A percentile compares a stretch with the other conserved stretches of the same genome.
Conservation (phyloP, 768 basidiomycete species). For the Vararia minispora region DNA sequence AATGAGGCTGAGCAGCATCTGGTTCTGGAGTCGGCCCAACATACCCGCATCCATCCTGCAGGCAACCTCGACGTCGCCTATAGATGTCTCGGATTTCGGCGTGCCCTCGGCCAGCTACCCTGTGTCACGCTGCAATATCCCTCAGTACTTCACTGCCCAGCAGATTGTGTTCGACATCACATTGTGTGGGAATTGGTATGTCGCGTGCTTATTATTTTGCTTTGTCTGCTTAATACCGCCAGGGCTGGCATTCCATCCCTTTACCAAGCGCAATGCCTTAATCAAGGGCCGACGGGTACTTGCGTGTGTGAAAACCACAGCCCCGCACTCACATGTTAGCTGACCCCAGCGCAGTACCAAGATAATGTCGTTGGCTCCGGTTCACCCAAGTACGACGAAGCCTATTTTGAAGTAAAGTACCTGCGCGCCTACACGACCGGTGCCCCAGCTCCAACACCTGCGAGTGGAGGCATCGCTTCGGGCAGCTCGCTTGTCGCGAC, state of each 20-base stretch:
- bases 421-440: slow-evolving; percentile 45
- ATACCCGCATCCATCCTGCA: slow-evolving; percentile 26
- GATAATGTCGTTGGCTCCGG: slow-evolving; percentile 46
- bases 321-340: neutral
- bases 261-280: slow-evolving; percentile 34
- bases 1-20: slow-evolving; percentile 23
- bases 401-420: slow-evolving; percentile 60
- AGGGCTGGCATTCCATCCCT: slow-evolving; percentile 41
- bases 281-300: slow-evolving; percentile 25
- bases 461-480: slow-evolving; percentile 6
- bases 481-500: no score
- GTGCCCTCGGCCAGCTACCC: slow-evolving; percentile 32
- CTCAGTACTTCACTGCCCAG: slow-evolving; percentile 34
- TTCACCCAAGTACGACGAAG: slow-evolving; percentile 41
- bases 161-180: slow-evolving; percentile 46
- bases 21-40: slow-evolving; percentile 35
- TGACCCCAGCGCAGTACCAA: slow-evolving; percentile 31
- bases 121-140: slow-evolving; percentile 31
- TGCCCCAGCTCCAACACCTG: slow-evolving; percentile 11
- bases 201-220: neutral
- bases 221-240: neutral
- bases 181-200: slow-evolving; percentile 43
- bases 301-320: no score
- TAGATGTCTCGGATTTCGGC: slow-evolving; percentile 33
- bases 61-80: slow-evolving; percentile 21